phyloP scores from a whole-genome alignment of 805 yeast species.

The Candida hungchunana region DNA sequence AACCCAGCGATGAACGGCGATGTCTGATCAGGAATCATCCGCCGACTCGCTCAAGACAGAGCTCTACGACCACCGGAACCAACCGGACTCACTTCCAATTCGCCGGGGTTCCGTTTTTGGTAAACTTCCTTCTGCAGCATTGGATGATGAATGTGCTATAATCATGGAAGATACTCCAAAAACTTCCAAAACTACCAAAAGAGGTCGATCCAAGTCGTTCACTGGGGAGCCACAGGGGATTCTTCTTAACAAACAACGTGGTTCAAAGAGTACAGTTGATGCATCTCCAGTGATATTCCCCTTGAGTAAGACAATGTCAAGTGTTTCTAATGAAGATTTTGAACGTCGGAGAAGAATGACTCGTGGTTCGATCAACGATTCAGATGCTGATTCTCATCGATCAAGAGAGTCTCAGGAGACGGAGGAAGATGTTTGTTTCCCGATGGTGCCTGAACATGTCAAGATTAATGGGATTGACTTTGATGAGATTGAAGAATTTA shows the following conservation, averaged over 20 bases:
- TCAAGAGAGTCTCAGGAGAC: constrained; percentile 84
- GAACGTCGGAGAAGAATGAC: constrained; percentile 31
- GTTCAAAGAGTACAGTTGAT: constrained; percentile 18
- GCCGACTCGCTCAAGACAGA: constrained; percentile 34
- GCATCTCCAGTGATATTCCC: constrained; percentile 25
- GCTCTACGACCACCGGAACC: constrained; percentile 46
- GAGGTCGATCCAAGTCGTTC: constrained; percentile 29
- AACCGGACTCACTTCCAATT: constrained; percentile 38
- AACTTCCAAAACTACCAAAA: constrained; percentile 8
- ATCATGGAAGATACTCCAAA: not conserved
- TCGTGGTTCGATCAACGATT: constrained; percentile 40
- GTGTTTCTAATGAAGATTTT: constrained; percentile 21
- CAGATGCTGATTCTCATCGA: constrained; percentile 67
- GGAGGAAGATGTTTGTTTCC: constrained; percentile 97
- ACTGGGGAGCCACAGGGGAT: constrained; percentile 40
- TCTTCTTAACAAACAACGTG: constrained; percentile 23
- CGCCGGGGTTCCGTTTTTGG: constrained; percentile 26
- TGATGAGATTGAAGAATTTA: constrained; percentile 82
- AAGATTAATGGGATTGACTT: constrained; percentile 80
- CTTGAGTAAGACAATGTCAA: constrained; percentile 16
- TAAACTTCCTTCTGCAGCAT: constrained; percentile 17
- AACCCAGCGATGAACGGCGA: constrained; percentile 2
- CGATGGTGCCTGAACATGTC: constrained; percentile 68
- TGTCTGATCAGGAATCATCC: constrained; percentile 29
- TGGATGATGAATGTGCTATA: not conserved